phyloP scores from a whole-genome alignment of 768 basidiomycete species.

The Tylopilus balloui region DNA sequence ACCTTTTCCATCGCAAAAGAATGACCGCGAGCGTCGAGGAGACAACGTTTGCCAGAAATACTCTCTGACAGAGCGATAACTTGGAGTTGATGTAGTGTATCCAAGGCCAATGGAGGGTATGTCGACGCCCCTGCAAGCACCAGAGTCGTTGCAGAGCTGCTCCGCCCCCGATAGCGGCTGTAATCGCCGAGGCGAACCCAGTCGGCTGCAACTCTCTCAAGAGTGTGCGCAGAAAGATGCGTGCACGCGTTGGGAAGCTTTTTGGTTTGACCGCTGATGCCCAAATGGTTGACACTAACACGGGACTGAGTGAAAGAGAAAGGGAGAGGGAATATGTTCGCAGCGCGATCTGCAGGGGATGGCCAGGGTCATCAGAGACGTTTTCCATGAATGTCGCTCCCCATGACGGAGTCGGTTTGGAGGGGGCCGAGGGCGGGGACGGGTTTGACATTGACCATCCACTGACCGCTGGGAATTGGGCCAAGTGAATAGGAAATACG shows the following conservation, averaged over 20 bases:
- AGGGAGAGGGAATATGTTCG: slow-evolving; percentile 66
- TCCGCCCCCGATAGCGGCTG: slow-evolving; percentile 61
- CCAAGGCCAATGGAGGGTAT: not conserved
- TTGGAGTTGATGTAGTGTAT: slow-evolving; percentile 14
- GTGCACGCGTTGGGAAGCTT: slow-evolving; percentile 18
- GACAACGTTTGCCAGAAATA: slow-evolving; percentile 54
- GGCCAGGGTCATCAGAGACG: slow-evolving; percentile 36
- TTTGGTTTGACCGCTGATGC: slow-evolving; percentile 28
- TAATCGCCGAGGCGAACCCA: slow-evolving; percentile 68
- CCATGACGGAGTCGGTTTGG: not conserved
- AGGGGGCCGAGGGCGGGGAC: not conserved
- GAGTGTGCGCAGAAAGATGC: slow-evolving; percentile 35
- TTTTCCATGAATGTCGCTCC: not conserved
- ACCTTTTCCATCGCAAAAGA: slow-evolving; percentile 51
- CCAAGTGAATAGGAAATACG: not conserved
- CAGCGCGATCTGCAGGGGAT: slow-evolving; percentile 55
- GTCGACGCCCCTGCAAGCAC: slow-evolving; percentile 21
- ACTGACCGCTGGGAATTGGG: not conserved
- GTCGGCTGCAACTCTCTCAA: slow-evolving; percentile 53
- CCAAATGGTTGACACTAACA: slow-evolving; percentile 50
- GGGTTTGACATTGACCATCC: slow-evolving; percentile 4
- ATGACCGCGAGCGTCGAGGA: slow-evolving; percentile 54
- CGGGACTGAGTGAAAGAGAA: slow-evolving; percentile 63
- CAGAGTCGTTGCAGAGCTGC: slow-evolving; percentile 47
- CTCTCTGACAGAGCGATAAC: slow-evolving; percentile 41